A percentile compares a stretch with the other conserved stretches of the same genome.
phyloP scores from a whole-genome alignment of 495 filamentous ascomycete species.

The Neurospora cerealis region DNA sequence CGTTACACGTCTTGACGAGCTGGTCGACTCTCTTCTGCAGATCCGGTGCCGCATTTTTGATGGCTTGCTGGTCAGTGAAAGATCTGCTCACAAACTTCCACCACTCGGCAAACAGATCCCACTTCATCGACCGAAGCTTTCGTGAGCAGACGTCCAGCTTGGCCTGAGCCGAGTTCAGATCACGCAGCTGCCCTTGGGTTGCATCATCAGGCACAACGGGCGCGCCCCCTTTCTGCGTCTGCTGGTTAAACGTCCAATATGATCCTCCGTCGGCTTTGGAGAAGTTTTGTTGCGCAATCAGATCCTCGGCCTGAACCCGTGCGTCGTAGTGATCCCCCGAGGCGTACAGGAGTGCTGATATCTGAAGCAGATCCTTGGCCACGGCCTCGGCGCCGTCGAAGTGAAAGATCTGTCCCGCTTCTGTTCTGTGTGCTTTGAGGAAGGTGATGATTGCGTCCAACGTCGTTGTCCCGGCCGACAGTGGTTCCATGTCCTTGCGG shows the following conservation, averaged over 20 bases:
- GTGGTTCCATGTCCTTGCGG: background rate
- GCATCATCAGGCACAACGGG: background rate
- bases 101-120: slow-evolving; percentile 34
- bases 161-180: slow-evolving; percentile 17
- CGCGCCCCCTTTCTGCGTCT: background rate
- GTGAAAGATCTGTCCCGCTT: too few species aligned
- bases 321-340: slow-evolving; percentile 28
- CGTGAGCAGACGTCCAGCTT: slow-evolving; percentile 9
- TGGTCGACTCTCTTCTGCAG: slow-evolving; percentile 1
- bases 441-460: slow-evolving; percentile 37
- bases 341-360: slow-evolving; percentile 19
- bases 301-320: slow-evolving; percentile 21
- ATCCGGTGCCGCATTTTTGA: background rate
- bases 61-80: too few species aligned
- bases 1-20: too few species aligned
- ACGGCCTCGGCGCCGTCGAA: too few species aligned
- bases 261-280: slow-evolving; percentile 15
- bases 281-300: slow-evolving; percentile 25
- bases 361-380: background rate
- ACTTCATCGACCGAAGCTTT: slow-evolving; percentile 8
- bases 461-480: slow-evolving; percentile 37
- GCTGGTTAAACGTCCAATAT: slow-evolving; percentile 12
- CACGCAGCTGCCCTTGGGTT: slow-evolving; percentile 1
- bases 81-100: slow-evolving; percentile 21
- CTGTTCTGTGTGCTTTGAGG: slow-evolving; percentile 8